A percentile compares a stretch with the other conserved stretches of the same genome.
Evolutionary conservation across 2,329 filamentous ascomycete genomes (phyloP).

Genomic region (Aspergillus alliaceus): DNA sequence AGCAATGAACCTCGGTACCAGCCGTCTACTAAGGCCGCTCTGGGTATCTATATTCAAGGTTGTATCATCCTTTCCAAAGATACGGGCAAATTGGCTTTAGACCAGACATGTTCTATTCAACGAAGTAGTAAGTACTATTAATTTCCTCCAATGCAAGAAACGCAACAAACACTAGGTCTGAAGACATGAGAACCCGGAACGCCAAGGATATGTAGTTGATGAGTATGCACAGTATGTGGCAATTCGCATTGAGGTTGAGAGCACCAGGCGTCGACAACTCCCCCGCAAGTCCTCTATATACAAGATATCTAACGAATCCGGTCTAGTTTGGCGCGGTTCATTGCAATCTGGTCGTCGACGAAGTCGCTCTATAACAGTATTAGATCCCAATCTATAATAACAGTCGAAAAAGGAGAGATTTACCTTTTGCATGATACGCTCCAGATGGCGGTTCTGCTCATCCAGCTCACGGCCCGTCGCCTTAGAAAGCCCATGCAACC

Average conservation of each 20-base stretch:
- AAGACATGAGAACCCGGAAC: constrained; percentile 14
- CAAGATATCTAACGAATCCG: constrained; percentile 44
- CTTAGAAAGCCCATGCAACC: constrained; percentile 70
- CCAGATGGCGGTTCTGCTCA: constrained; percentile 74
- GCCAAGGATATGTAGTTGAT: constrained; percentile 19
- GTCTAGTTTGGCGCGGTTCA: constrained; percentile 72
- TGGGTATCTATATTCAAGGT: no score
- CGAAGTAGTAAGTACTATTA: constrained; percentile 5
- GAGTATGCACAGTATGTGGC: constrained; percentile 12
- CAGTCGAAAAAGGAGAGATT: constrained; percentile 17
- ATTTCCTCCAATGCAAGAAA: constrained; percentile 2
- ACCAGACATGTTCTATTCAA: background rate
- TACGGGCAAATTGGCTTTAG: background rate
- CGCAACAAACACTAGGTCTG: background rate
- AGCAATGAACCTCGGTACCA: background rate
- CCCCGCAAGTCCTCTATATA: background rate
- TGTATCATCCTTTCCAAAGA: no score
- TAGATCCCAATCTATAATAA: constrained; percentile 14
- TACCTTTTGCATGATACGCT: constrained; percentile 76
- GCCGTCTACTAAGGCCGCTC: no score
- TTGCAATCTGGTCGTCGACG: constrained; percentile 77
- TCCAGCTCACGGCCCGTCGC: constrained; percentile 76
- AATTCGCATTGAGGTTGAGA: constrained; percentile 19
- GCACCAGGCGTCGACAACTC: constrained; percentile 28
- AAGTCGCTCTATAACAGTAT: constrained; percentile 65